Conservation (phyloP, 108 stramenopile species). For the Pelagomonas calceolata region DNA sequence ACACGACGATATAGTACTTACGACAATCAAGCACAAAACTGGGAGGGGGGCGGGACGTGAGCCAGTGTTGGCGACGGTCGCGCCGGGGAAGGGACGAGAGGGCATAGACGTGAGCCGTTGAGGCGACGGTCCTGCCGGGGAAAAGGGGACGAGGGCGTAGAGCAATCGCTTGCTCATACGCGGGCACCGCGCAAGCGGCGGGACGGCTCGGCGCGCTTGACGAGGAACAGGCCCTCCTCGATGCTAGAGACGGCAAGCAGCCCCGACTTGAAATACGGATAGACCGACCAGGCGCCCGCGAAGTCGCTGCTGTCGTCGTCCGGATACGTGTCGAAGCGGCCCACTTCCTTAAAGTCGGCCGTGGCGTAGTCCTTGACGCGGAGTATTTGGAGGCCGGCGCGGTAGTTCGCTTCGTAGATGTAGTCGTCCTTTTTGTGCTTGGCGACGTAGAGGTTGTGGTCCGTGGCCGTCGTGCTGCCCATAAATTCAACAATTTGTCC, state of each 20-base stretch:
- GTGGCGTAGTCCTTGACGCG: constrained; percentile 1
- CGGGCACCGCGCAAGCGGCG: too few relatives aligned
- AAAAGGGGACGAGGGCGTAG: too few relatives aligned
- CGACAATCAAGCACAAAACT: too few relatives aligned
- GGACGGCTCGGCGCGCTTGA: too few relatives aligned
- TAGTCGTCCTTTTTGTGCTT: too few relatives aligned
- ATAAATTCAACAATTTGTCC: neutral
- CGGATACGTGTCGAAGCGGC: constrained; percentile 25
- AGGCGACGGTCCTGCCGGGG: too few relatives aligned
- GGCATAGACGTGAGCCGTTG: too few relatives aligned
- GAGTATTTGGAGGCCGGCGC: constrained; percentile 23
- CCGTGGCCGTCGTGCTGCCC: constrained; percentile 7
- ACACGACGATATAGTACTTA: too few relatives aligned
- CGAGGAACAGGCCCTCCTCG: constrained; percentile 19
- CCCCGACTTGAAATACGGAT: constrained; percentile 30
- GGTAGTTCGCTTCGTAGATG: constrained; percentile 28
- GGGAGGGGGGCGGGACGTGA: too few relatives aligned
- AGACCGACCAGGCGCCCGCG: constrained; percentile 28
- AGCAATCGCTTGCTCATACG: too few relatives aligned
- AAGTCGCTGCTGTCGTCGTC: neutral
- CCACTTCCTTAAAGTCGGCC: constrained; percentile 17
- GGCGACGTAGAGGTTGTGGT: constrained; percentile 35
- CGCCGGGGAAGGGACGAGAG: too few relatives aligned
- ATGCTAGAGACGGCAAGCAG: constrained; percentile 14
- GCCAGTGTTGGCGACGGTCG: too few relatives aligned